Base-by-base conservation (phyloP, 2,329 filamentous ascomycete genomes). In the Cercospora sesami region DNA sequence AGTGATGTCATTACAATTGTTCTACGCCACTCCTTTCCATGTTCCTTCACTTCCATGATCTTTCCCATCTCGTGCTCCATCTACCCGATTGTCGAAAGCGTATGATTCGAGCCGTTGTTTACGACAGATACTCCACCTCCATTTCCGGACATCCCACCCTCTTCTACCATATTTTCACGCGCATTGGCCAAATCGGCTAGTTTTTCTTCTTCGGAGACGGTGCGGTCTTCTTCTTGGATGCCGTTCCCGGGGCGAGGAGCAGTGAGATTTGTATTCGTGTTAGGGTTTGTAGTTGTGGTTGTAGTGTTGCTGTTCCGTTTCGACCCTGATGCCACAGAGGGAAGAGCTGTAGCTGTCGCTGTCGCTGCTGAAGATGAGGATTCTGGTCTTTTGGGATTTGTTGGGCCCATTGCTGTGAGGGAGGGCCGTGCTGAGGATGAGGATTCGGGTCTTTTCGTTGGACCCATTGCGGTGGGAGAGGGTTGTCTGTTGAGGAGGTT, bases 131-230 rank as follows among this genome's bases (percentile, higher is more conserved):
- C 31, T 33, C 31, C 31, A 5, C 31, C 31, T 36, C 31, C 31
- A 36, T 14, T 36, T 14, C 12, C 31, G 12, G 31, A 36, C 31
- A 36, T 14, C 4, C 31, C 31, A 10, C 60, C 30, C 23, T 60
- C 64, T 33, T 62, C 64, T 0, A 59, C 58, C 31, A 66, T 7
- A 62, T 42, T 60, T 23, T 62, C 26, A 45, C 58, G 64, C 30
- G 64, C 64, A 21, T 62, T 62, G 1, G 51, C 30, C 45, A 66
- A 39, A 23, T 66, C 60, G 0, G 60, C 60, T n/a, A 62, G 4
- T 39, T 45, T 45, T 2, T 18, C 60, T 39, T 48, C 39, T 45
- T 62, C 60, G 14, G 33, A 58, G 28, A 18, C 8, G 8, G 55
- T 58, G 28, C 31, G 51, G 28, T 33, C 16, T 39, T 55, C 14